Percentiles rank a stretch among this genome's conserved stretches.
These are phyloP conservation scores for Leucocoprinus birnbaumii DNA, from an alignment of 768 basidiomycete genomes.

Conservation along the genomic window DNA sequence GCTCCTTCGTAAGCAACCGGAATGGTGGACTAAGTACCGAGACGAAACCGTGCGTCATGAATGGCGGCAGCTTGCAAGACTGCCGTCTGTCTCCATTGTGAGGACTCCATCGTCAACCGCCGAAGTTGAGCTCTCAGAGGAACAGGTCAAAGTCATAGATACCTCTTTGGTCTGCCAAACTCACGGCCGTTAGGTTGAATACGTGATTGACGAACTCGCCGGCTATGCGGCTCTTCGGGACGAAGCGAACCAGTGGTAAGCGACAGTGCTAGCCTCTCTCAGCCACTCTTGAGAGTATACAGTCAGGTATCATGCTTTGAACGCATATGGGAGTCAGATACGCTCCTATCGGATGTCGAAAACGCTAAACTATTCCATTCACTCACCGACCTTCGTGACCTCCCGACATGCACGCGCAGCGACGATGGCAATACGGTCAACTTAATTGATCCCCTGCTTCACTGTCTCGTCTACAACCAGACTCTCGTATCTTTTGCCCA, in stretches of 20 bases:
- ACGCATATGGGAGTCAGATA: slow-evolving; percentile 47
- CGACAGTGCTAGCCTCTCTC: neutral
- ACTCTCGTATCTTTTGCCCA: slow-evolving; percentile 31
- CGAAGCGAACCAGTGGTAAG: slow-evolving; percentile 33
- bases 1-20: slow-evolving; percentile 31
- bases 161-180: neutral
- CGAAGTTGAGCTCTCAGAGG: slow-evolving; percentile 30
- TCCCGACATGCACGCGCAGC: slow-evolving; percentile 11
- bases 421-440: slow-evolving; percentile 20
- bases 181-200: slow-evolving; percentile 31
- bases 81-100: slow-evolving; percentile 27
- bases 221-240: slow-evolving; percentile 44
- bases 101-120: slow-evolving; percentile 29
- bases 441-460: slow-evolving; percentile 38
- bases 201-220: slow-evolving; percentile 46
- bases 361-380: neutral
- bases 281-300: neutral
- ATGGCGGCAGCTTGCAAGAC: slow-evolving; percentile 29
- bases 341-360: slow-evolving; percentile 17
- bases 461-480: slow-evolving; percentile 36
- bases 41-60: slow-evolving; percentile 21
- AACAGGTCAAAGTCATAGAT: slow-evolving; percentile 31
- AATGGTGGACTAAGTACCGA: slow-evolving; percentile 38
- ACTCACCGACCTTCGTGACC: neutral
- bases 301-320: slow-evolving; percentile 58